Percentiles rank a stretch among this genome's conserved stretches.
Conservation (phyloP, 2,329 filamentous ascomycete species). For the Diaporthe australafricana region DNA sequence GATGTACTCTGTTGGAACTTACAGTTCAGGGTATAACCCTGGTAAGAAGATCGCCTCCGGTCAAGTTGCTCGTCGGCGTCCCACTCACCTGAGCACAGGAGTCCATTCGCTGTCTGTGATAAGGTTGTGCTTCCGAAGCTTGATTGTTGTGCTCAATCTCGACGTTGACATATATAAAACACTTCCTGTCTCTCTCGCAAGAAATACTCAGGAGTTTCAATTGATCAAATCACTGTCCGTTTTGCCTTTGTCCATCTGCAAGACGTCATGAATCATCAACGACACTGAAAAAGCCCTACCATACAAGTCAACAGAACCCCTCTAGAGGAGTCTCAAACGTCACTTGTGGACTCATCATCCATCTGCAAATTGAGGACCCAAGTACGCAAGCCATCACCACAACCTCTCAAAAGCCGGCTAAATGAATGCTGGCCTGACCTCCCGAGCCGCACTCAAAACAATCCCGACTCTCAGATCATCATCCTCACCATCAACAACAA, state of each 20-base stretch:
- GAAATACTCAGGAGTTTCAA: too few species aligned
- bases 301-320: not conserved
- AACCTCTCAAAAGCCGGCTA: not conserved
- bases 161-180: not conserved
- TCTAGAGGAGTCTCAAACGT: not conserved
- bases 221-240: not conserved
- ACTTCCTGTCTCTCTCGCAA: not conserved
- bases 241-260: not conserved
- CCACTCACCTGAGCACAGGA: not conserved
- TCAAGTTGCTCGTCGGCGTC: not conserved
- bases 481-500: not conserved
- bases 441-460: conserved; percentile 27
- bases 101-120: not conserved
- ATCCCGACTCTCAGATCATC: conserved; percentile 7
- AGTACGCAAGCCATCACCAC: not conserved
- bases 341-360: not conserved
- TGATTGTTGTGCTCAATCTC: not conserved
- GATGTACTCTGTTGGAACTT: too few species aligned
- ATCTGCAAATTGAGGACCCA: not conserved
- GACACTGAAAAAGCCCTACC: not conserved
- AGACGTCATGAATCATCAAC: conserved; percentile 18
- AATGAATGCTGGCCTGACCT: conserved; percentile 23
- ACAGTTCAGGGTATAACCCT: not conserved
- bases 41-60: not conserved
- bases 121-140: not conserved